Conservation (phyloP, 768 basidiomycete species). For the Kwoniella pini region DNA sequence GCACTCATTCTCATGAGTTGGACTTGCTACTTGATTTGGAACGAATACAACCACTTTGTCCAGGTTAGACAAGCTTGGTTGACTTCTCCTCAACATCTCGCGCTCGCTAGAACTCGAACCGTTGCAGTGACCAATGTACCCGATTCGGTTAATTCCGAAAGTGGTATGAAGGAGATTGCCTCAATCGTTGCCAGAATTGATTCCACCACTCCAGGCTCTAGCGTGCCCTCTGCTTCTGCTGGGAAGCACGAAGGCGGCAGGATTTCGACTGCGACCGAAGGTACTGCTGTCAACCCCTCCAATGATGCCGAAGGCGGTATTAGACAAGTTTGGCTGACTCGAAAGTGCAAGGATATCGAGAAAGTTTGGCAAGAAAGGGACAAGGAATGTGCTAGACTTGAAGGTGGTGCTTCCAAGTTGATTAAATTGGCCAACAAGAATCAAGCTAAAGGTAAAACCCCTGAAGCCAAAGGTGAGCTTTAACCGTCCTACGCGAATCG, state of each 20-base stretch:
- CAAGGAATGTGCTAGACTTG: conserved; percentile 51
- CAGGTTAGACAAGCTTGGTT: conserved; percentile 53
- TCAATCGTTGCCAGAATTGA: conserved; percentile 36
- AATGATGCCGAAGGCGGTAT: conserved; percentile 33
- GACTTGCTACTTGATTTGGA: conserved; percentile 50
- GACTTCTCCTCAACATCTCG: conserved; percentile 49
- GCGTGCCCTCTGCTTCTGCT: conserved; percentile 13
- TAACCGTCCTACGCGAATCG: no score
- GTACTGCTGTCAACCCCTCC: conserved; percentile 22
- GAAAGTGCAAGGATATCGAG: conserved; percentile 50
- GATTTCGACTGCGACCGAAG: conserved; percentile 19
- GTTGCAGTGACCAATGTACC: conserved; percentile 52
- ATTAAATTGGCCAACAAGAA: conserved; percentile 53
- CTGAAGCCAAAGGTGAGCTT: conserved; percentile 45
- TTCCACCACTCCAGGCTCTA: conserved; percentile 20
- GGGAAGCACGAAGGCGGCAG: conserved; percentile 1
- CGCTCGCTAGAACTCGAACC: conserved; percentile 50
- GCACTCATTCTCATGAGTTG: conserved; percentile 50
- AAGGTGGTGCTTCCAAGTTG: conserved; percentile 53
- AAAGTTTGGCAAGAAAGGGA: conserved; percentile 53
- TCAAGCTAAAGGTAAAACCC: conserved; percentile 53
- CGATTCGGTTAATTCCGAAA: conserved; percentile 43
- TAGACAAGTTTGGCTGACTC: conserved; percentile 52
- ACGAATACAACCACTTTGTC: conserved; percentile 53
- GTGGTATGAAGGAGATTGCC: conserved; percentile 46